Evolutionary conservation across 495 filamentous ascomycete species (phyloP).

Genomic region (Daldinia caldariorum): DNA sequence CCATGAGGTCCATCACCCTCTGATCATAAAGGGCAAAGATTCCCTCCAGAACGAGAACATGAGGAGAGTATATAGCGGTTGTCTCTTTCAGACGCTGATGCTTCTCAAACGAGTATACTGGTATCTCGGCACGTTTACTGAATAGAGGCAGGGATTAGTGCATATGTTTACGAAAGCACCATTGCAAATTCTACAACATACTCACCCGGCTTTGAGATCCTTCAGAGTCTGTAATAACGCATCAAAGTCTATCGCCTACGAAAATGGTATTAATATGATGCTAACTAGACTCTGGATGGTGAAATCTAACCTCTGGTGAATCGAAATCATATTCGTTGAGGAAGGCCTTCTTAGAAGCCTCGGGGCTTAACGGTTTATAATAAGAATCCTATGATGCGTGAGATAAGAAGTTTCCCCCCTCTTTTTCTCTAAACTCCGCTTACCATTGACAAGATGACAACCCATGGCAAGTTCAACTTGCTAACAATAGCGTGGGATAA

Average conservation of each 20-base stretch:
- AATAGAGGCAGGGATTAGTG: conserved; percentile 9
- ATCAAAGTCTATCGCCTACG: conserved; percentile 90
- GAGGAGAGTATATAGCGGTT: conserved; percentile 91
- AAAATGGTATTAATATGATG: conserved; percentile 29
- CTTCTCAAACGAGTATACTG: conserved; percentile 93
- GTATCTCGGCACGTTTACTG: conserved; percentile 92
- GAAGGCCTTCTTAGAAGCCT: conserved; percentile 80
- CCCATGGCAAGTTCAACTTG: conserved; percentile 93
- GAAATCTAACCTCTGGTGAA: conserved; percentile 69
- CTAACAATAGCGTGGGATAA: conserved; percentile 90
- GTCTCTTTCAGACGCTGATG: conserved; percentile 83
- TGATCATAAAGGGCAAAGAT: conserved; percentile 94
- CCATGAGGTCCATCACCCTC: conserved; percentile 84
- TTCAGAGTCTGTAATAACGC: conserved; percentile 78
- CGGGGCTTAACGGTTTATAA: conserved; percentile 83
- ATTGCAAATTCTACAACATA: conserved; percentile 15
- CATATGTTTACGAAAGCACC: conserved; percentile 1
- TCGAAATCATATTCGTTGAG: conserved; percentile 95
- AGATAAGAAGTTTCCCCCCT: conserved; percentile 28
- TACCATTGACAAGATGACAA: conserved; percentile 96
- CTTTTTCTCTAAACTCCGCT: conserved; percentile 32
- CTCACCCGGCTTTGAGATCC: conserved; percentile 91
- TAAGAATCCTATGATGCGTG: conserved; percentile 80
- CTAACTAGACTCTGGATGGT: background rate
- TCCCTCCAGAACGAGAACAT: conserved; percentile 93